phyloP scores from a whole-genome alignment of 768 basidiomycete genomes.

The Melanogaster broomeanus region DNA sequence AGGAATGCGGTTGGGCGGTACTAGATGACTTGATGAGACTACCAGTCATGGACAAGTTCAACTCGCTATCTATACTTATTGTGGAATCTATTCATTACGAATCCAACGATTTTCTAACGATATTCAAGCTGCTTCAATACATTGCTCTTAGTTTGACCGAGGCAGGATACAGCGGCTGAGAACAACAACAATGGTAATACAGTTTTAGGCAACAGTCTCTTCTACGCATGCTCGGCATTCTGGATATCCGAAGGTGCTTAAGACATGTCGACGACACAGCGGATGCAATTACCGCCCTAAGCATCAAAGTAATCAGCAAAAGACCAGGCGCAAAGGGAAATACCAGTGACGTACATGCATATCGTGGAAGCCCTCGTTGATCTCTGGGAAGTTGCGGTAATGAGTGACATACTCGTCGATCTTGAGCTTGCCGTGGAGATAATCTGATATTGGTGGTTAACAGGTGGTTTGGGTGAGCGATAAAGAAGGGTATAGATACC shows the following conservation, averaged over 20 bases:
- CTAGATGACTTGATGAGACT: not conserved
- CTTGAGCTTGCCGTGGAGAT: slow-evolving; percentile 77
- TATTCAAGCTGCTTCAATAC: not conserved
- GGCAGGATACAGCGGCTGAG: not conserved
- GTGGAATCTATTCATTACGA: not conserved
- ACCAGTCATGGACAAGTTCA: not conserved
- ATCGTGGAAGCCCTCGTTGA: slow-evolving; percentile 88
- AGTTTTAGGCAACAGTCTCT: slow-evolving; percentile 3
- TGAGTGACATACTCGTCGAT: slow-evolving; percentile 98
- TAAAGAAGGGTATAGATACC: slow-evolving; percentile 48
- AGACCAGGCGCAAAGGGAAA: not conserved
- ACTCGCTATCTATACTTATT: slow-evolving; percentile 13
- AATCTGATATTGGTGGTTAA: slow-evolving; percentile 50
- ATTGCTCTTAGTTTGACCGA: not conserved
- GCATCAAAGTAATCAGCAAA: slow-evolving; percentile 1
- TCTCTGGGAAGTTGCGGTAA: slow-evolving; percentile 66
- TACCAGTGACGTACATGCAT: slow-evolving; percentile 82
- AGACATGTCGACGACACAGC: slow-evolving; percentile 92
- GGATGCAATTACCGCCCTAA: slow-evolving; percentile 82
- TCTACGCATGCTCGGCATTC: not conserved
- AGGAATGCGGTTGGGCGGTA: slow-evolving; percentile 5
- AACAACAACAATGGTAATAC: not conserved
- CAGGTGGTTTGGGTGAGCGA: not conserved
- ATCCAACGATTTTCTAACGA: not conserved
- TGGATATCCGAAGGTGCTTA: slow-evolving; percentile 24